A percentile compares a stretch with the other conserved stretches of the same genome.
Evolutionary conservation across 1,139 yeast genomes (phyloP).

Genomic region (Blastobotrys petasosporus): DNA sequence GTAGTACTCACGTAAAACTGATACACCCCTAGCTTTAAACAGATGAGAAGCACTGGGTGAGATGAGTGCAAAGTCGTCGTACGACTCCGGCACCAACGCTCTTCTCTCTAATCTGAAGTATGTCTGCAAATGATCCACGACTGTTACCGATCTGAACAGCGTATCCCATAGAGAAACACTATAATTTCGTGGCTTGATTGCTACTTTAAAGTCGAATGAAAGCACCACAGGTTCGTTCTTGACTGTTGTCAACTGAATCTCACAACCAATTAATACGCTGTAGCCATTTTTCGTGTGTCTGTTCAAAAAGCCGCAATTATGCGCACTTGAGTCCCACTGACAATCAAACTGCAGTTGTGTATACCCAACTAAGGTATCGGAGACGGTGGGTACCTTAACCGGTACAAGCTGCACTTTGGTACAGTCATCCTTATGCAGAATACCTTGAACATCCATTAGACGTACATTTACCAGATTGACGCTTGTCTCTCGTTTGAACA

Average conservation of each 20-base stretch:
- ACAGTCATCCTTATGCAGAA: constrained; percentile 8
- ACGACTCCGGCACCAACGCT: constrained; percentile 13
- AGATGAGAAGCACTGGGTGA: constrained; percentile 10
- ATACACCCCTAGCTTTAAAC: constrained; percentile 19
- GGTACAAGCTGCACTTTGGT: constrained; percentile 5
- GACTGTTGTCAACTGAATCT: constrained; percentile 1
- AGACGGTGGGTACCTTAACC: background rate
- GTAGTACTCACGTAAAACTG: constrained; percentile 18
- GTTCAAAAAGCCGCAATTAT: constrained; percentile 18
- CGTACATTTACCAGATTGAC: constrained; percentile 18
- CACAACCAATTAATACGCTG: constrained; percentile 11
- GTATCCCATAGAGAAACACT: constrained; percentile 16
- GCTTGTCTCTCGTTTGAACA: constrained; percentile 12
- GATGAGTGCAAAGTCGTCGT: constrained; percentile 15
- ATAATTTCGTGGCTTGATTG: constrained; percentile 10
- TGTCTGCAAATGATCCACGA: constrained; percentile 1
- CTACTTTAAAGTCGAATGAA: constrained; percentile 9
- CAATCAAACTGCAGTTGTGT: constrained; percentile 12
- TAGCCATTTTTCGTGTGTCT: constrained; percentile 18
- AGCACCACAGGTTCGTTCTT: constrained; percentile 1
- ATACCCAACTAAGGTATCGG: background rate
- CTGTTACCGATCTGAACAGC: constrained; percentile 13
- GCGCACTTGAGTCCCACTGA: constrained; percentile 25
- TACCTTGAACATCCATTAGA: constrained; percentile 21
- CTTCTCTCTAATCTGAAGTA: constrained; percentile 12